Evolutionary conservation across 768 basidiomycete species (phyloP).

Genomic region (Roridomyces roridus): DNA sequence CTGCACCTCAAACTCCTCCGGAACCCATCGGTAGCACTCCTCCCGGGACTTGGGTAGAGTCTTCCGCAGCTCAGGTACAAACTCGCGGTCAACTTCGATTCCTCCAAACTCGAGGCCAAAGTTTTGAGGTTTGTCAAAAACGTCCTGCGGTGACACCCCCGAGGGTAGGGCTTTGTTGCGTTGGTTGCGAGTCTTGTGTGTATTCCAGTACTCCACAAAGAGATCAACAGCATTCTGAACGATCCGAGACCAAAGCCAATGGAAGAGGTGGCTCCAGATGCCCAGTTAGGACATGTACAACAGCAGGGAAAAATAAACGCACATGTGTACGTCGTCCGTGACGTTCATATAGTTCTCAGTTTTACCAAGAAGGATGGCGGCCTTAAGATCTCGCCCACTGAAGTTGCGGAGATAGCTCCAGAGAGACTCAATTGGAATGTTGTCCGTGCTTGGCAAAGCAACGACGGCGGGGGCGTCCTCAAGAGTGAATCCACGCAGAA

Average conservation of each 20-base stretch:
- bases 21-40: constrained; percentile 20
- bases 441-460: constrained; percentile 28
- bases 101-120: constrained; percentile 13
- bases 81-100: not conserved
- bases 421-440: constrained; percentile 32
- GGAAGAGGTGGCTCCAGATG: constrained; percentile 24
- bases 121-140: constrained; percentile 15
- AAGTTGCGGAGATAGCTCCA: constrained; percentile 29
- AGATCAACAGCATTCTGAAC: constrained; percentile 27
- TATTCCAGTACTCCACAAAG: constrained; percentile 31
- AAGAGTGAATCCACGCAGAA: not conserved
- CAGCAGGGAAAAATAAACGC: not conserved
- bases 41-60: constrained; percentile 10
- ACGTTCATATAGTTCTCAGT: constrained; percentile 2
- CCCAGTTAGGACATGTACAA: not conserved
- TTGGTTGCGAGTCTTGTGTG: constrained; percentile 21
- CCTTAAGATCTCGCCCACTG: constrained; percentile 21
- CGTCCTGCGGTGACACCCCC: constrained; percentile 6
- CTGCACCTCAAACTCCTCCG: constrained; percentile 11
- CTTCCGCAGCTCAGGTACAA: constrained; percentile 4
- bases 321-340: constrained; percentile 5
- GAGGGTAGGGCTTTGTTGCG: constrained; percentile 13
- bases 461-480: constrained; percentile 22
- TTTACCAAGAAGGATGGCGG: constrained; percentile 12
- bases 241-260: constrained; percentile 34